phyloP scores from a whole-genome alignment of 83 land plant species.

The Picea abies region DNA sequence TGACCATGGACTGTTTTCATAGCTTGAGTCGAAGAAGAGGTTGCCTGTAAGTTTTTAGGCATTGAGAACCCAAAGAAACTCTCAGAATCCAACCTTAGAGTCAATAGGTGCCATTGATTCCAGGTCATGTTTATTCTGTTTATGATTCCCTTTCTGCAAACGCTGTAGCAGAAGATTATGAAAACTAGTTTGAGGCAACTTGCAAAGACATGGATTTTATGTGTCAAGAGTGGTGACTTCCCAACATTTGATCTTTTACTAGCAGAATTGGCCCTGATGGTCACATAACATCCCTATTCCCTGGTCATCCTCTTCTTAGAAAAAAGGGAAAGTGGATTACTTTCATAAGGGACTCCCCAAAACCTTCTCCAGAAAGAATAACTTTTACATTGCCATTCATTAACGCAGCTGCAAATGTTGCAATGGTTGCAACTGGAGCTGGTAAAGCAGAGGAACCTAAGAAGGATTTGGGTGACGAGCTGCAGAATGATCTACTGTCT shows the following conservation, averaged over 20 bases:
- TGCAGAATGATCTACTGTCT: too few species aligned
- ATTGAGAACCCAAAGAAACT: too few species aligned
- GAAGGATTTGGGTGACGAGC: too few species aligned
- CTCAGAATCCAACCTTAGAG: too few species aligned
- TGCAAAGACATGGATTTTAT: conserved; percentile 59
- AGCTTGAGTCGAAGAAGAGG: too few species aligned
- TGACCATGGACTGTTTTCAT: too few species aligned
- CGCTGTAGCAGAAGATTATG: conserved; percentile 79
- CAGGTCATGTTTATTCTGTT: conserved; percentile 72
- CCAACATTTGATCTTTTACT: conserved; percentile 88
- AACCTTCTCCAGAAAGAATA: conserved; percentile 83
- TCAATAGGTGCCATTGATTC: conserved; percentile 63
- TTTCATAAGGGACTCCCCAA: conserved; percentile 73
- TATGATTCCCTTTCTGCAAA: conserved; percentile 72
- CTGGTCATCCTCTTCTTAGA: conserved; percentile 58
- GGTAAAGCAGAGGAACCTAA: conserved; percentile 52
- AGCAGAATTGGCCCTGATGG: conserved; percentile 91
- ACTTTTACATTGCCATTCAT: conserved; percentile 90
- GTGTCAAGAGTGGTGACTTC: conserved; percentile 54
- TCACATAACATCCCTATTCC: conserved; percentile 83
- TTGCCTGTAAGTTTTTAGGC: too few species aligned
- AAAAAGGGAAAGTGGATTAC: conserved; percentile 75
- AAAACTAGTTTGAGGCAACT: conserved; percentile 57
- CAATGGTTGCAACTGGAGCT: conserved; percentile 63
- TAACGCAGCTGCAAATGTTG: conserved; percentile 80